Conservation (phyloP, 257 asterid species). For the Solanum bukasovii region DNA sequence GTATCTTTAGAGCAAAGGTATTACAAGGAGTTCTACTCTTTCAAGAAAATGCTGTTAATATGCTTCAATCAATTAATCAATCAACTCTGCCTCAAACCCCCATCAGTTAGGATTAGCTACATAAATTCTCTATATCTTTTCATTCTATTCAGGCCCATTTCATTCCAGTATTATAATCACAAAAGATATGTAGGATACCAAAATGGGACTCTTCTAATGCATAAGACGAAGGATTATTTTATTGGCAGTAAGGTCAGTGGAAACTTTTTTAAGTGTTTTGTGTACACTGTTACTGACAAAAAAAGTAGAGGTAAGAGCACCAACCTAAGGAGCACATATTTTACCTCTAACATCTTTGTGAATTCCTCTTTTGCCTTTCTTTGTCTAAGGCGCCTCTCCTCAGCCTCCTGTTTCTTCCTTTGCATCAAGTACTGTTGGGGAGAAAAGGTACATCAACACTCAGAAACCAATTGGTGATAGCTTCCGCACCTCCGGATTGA, state of each 20-base stretch:
- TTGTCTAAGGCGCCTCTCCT: slow-evolving; percentile 86
- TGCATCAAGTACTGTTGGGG: slow-evolving; percentile 81
- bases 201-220: background rate
- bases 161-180: background rate
- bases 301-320: background rate
- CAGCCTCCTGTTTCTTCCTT: slow-evolving; percentile 91
- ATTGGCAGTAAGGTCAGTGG: background rate
- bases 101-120: background rate
- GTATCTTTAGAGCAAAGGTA: background rate
- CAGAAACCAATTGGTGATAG: background rate
- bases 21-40: background rate
- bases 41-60: background rate
- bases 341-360: slow-evolving; percentile 92
- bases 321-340: slow-evolving; percentile 8
- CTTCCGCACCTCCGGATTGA: background rate
- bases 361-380: slow-evolving; percentile 93
- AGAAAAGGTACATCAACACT: background rate
- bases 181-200: background rate
- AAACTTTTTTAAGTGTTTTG: background rate
- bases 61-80: background rate
- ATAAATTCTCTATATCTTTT: background rate
- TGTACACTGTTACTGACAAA: background rate
- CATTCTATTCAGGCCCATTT: background rate
- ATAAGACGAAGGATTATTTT: background rate
- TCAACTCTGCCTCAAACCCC: background rate